A percentile compares a stretch with the other conserved stretches of the same genome.
These are phyloP conservation scores for Saturnispora hagleri DNA, from an alignment of 805 yeast species.

Conservation along the genomic window DNA sequence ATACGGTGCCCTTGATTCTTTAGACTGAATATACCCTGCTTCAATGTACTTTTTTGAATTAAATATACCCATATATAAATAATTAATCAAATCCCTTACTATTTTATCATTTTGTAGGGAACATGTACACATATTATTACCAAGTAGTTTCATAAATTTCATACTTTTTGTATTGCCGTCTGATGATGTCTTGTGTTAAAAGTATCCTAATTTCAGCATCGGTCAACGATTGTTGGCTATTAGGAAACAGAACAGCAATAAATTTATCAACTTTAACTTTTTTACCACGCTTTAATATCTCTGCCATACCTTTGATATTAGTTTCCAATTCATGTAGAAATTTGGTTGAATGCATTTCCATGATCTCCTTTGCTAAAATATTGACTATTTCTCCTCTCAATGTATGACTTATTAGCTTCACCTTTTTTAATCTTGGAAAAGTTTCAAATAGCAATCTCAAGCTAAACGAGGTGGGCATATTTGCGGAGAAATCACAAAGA, in stretches of 20 bases:
- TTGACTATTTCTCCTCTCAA: constrained; percentile 1
- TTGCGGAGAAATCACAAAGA: not conserved
- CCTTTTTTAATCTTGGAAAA: not conserved
- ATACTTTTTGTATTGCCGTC: not conserved
- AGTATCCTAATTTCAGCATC: not conserved
- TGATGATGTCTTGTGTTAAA: not conserved
- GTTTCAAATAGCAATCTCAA: constrained; percentile 1
- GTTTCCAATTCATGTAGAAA: constrained; percentile 1
- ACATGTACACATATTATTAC: not conserved
- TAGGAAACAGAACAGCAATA: constrained; percentile 1
- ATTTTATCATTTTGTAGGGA: not conserved
- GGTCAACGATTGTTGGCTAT: not conserved
- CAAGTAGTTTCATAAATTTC: not conserved
- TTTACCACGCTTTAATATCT: not conserved
- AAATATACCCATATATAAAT: not conserved
- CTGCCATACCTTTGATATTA: not conserved
- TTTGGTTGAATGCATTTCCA: not conserved
- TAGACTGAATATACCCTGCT: constrained; percentile 9
- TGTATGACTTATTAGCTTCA: constrained; percentile 1
- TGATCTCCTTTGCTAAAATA: not conserved
- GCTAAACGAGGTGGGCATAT: not conserved
- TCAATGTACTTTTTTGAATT: not conserved
- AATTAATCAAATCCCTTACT: not conserved
- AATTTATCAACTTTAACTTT: not conserved
- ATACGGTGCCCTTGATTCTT: constrained; percentile 26